phyloP scores from a whole-genome alignment of 169 alveolate species.

The Babesia ovis region DNA sequence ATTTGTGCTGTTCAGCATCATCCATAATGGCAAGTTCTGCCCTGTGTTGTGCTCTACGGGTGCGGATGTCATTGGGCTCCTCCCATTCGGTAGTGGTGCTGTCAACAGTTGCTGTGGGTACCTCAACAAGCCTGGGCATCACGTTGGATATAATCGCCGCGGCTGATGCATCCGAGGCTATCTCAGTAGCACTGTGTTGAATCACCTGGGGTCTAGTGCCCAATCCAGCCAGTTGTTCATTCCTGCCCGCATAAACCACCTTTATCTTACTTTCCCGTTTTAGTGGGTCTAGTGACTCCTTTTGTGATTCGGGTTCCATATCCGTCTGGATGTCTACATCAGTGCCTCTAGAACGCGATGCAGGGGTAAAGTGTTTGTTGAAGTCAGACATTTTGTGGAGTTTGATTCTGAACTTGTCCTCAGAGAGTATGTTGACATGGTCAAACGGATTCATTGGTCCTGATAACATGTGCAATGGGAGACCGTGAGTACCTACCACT shows the following conservation, averaged over 20 bases:
- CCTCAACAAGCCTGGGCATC: neutral
- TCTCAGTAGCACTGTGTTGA: neutral
- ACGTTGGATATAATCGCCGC: neutral
- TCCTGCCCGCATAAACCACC: slow-evolving; percentile 31
- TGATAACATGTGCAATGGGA: neutral
- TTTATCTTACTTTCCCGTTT: neutral
- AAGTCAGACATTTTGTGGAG: slow-evolving; percentile 62
- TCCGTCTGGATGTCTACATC: slow-evolving; percentile 65
- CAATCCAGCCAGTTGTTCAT: neutral
- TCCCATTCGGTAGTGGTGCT: neutral
- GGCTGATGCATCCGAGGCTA: slow-evolving; percentile 16
- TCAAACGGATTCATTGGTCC: slow-evolving; percentile 28
- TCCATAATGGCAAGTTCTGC: neutral
- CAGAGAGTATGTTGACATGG: slow-evolving; percentile 37
- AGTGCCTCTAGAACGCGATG: neutral
- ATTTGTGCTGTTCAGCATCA: slow-evolving; percentile 2
- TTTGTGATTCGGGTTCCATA: neutral
- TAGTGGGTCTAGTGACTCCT: neutral
- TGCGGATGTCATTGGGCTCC: neutral
- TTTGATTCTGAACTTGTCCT: slow-evolving; percentile 21
- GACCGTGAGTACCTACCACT: neutral
- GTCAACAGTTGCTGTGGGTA: neutral
- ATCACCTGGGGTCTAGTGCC: neutral
- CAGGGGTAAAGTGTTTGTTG: slow-evolving; percentile 2
- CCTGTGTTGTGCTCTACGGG: slow-evolving; percentile 15